Evolutionary conservation across 2,329 filamentous ascomycete species (phyloP).

Genomic region (Aurifilum marmelostoma): DNA sequence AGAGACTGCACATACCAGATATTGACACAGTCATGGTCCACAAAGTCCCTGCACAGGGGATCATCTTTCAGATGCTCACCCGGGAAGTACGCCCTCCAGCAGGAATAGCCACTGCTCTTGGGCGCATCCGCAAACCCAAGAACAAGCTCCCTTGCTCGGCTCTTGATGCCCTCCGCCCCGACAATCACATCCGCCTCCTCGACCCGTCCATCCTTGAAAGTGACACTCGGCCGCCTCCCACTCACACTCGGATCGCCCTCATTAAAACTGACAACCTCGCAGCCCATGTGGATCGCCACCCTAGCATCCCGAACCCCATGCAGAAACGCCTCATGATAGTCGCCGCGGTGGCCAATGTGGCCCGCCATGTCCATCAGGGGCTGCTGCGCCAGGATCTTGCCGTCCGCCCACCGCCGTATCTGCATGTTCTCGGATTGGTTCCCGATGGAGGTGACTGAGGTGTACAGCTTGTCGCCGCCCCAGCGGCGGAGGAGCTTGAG

Average conservation of each 20-base stretch:
- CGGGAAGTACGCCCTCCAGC: conserved; percentile 53
- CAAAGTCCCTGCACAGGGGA: conserved; percentile 43
- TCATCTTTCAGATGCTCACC: conserved; percentile 41
- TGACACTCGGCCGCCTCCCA: conserved; percentile 37
- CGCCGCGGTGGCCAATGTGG: conserved; percentile 49
- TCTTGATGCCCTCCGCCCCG: conserved; percentile 57
- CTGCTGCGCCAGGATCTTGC: conserved; percentile 50
- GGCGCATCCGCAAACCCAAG: conserved; percentile 56
- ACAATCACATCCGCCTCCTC: conserved; percentile 52
- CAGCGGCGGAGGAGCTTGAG: conserved; percentile 49
- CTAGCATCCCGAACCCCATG: conserved; percentile 43
- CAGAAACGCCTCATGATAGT: conserved; percentile 49
- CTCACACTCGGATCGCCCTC: conserved; percentile 33
- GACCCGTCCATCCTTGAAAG: conserved; percentile 41
- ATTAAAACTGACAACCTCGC: conserved; percentile 43
- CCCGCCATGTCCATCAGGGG: conserved; percentile 55
- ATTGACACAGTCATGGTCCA: conserved; percentile 48
- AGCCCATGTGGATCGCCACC: conserved; percentile 45
- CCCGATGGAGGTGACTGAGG: conserved; percentile 47
- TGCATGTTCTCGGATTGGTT: conserved; percentile 52
- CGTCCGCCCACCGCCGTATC: conserved; percentile 51
- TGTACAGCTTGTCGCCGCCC: conserved; percentile 44
- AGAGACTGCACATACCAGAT: conserved; percentile 38
- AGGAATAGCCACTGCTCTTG: conserved; percentile 57
- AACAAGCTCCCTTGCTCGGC: conserved; percentile 53